Evolutionary conservation across 108 stramenopile species (phyloP).

Genomic region (Fistulifera pelliculosa): DNA sequence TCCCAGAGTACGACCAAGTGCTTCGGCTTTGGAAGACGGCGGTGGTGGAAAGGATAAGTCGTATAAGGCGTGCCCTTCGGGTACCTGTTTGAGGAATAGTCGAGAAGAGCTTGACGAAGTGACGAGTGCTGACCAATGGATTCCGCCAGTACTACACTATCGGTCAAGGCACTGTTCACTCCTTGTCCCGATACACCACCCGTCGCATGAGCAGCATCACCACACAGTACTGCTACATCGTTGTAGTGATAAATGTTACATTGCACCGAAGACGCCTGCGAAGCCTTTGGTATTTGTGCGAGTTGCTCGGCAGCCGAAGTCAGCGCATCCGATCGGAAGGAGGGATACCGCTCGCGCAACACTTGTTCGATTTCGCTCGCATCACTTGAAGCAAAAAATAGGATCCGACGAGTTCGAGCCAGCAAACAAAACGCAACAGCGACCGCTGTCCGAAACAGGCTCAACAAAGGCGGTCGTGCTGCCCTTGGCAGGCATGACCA

Average conservation of each 20-base stretch:
- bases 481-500: constrained; percentile 44
- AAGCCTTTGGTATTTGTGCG: constrained; percentile 26
- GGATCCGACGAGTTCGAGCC: constrained; percentile 24
- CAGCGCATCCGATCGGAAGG: constrained; percentile 33
- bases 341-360: constrained; percentile 39
- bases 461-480: constrained; percentile 56
- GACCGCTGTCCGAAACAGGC: constrained; percentile 34
- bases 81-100: constrained; percentile 58
- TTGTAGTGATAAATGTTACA: constrained; percentile 58
- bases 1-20: constrained; percentile 19
- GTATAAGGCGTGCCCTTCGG: constrained; percentile 63
- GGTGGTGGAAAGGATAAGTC: constrained; percentile 66
- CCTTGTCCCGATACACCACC: constrained; percentile 77
- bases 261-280: constrained; percentile 38
- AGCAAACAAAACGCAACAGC: constrained; percentile 65
- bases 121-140: constrained; percentile 15
- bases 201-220: constrained; percentile 78
- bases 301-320: constrained; percentile 32
- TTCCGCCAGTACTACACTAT: constrained; percentile 44
- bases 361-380: constrained; percentile 13
- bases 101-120: constrained; percentile 19
- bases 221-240: constrained; percentile 31
- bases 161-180: constrained; percentile 57
- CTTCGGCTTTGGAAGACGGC: constrained; percentile 14
- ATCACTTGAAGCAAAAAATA: constrained; percentile 8